Evolutionary conservation across 2,329 filamentous ascomycete genomes (phyloP).

Genomic region (Ophiostoma sp.): DNA sequence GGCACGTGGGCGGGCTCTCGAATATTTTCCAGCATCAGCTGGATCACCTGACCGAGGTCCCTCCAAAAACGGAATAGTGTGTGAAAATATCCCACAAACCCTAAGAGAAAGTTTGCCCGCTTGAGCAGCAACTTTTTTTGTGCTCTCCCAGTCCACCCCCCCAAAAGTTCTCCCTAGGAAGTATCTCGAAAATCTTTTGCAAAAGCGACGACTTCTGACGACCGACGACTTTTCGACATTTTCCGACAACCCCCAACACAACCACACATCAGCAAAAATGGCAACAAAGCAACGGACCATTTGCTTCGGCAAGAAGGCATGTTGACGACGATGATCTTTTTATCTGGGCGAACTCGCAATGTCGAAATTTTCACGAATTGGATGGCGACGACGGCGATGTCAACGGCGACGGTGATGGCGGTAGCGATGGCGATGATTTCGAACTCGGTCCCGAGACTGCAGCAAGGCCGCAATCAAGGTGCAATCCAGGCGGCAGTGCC

Average conservation of each 20-base stretch:
- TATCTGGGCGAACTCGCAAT: background rate
- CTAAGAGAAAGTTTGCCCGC: slow-evolving; percentile 24
- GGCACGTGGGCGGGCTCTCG: background rate
- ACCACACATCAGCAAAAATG: slow-evolving; percentile 52
- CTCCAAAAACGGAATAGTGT: slow-evolving; percentile 21
- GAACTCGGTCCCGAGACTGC: background rate
- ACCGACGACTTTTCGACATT: slow-evolving; percentile 19
- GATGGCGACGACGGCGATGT: background rate
- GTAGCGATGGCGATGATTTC: background rate
- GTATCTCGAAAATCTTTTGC: slow-evolving; percentile 20
- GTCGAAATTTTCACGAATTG: background rate
- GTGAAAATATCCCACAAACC: slow-evolving; percentile 26
- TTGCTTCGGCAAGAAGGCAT: slow-evolving; percentile 92
- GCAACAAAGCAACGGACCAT: slow-evolving; percentile 77
- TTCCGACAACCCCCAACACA: slow-evolving; percentile 19
- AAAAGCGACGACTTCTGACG: slow-evolving; percentile 18
- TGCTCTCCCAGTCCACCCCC: slow-evolving; percentile 9
- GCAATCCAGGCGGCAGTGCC: background rate
- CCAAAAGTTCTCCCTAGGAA: slow-evolving; percentile 12
- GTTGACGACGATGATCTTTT: slow-evolving; percentile 13
- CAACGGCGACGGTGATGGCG: background rate
- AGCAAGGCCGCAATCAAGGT: no score
- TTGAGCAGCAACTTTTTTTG: slow-evolving; percentile 20
- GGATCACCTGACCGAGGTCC: slow-evolving; percentile 8
- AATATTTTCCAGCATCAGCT: background rate